Evolutionary conservation across 2,329 filamentous ascomycete species (phyloP).

Genomic region (Esteya vermicola): DNA sequence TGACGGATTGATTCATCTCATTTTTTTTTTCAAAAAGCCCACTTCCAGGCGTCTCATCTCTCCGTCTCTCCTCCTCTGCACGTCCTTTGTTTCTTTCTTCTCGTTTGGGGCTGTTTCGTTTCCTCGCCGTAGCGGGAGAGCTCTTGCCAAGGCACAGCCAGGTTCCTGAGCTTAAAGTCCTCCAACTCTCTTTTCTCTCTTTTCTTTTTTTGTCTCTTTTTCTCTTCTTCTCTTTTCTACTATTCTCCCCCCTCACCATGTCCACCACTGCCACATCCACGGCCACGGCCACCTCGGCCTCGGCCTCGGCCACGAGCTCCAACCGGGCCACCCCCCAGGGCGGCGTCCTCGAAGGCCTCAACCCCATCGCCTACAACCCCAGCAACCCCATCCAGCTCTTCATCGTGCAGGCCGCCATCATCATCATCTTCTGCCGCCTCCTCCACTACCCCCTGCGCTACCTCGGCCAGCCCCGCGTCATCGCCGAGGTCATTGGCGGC

Average conservation of each 20-base stretch:
- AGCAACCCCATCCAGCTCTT: conserved; percentile 55
- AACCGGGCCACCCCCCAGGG: conserved; percentile 15
- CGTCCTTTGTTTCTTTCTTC: too few species aligned
- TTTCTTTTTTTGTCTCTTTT: background rate
- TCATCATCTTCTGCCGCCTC: conserved; percentile 60
- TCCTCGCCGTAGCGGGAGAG: too few species aligned
- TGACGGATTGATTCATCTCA: too few species aligned
- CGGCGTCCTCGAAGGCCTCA: conserved; percentile 50
- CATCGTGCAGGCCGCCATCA: conserved; percentile 51
- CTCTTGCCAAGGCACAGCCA: too few species aligned
- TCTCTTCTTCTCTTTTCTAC: background rate
- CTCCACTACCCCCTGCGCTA: conserved; percentile 58
- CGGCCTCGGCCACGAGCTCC: conserved; percentile 17
- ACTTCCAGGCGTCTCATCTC: too few species aligned
- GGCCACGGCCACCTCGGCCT: conserved; percentile 2
- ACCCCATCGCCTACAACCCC: conserved; percentile 46
- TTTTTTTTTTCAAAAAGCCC: too few species aligned
- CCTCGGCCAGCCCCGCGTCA: conserved; percentile 57
- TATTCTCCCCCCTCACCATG: background rate
- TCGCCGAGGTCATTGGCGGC: conserved; percentile 61
- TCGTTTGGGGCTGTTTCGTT: too few species aligned
- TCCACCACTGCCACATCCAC: background rate
- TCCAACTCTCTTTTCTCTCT: background rate
- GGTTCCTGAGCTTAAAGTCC: background rate
- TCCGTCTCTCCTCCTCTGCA: too few species aligned